Conservation (phyloP, 768 basidiomycete genomes). For the Rossbeevera mucosa region DNA sequence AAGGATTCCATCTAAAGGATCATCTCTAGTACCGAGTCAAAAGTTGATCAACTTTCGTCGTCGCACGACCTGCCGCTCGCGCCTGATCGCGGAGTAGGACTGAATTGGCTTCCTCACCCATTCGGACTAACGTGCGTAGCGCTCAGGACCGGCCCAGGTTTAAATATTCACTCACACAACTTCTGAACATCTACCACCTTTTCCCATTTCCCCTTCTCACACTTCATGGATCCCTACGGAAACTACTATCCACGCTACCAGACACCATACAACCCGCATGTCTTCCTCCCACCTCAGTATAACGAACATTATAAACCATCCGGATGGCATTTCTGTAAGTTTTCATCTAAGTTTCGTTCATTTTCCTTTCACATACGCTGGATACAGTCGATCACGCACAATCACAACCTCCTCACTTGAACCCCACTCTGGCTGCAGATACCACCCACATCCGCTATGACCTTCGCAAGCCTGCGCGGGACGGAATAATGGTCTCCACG, state of each 20-base stretch:
- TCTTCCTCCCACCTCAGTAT: constrained; percentile 25
- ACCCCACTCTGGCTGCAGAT: constrained; percentile 51
- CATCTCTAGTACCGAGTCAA: neutral
- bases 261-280: constrained; percentile 27
- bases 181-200: neutral
- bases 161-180: constrained; percentile 6
- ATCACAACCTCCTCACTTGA: constrained; percentile 47
- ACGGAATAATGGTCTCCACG: constrained; percentile 39
- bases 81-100: constrained; percentile 5
- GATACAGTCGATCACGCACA: constrained; percentile 17
- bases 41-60: neutral
- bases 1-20: neutral
- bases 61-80: neutral
- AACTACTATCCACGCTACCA: constrained; percentile 23
- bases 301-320: constrained; percentile 10
- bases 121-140: neutral
- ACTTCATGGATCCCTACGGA: constrained; percentile 23
- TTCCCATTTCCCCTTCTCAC: constrained; percentile 1
- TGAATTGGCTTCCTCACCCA: constrained; percentile 2
- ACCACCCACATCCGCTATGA: constrained; percentile 49
- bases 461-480: constrained; percentile 39
- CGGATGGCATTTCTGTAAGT: constrained; percentile 18
- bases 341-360: neutral
- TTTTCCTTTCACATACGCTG: neutral
- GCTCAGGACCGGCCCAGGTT: constrained; percentile 3